Percentiles rank a stretch among this genome's conserved stretches.
These are phyloP conservation scores for Geranomyces variabilis DNA, from an alignment of 192 early-diverging fungal species.

Conservation along the genomic window DNA sequence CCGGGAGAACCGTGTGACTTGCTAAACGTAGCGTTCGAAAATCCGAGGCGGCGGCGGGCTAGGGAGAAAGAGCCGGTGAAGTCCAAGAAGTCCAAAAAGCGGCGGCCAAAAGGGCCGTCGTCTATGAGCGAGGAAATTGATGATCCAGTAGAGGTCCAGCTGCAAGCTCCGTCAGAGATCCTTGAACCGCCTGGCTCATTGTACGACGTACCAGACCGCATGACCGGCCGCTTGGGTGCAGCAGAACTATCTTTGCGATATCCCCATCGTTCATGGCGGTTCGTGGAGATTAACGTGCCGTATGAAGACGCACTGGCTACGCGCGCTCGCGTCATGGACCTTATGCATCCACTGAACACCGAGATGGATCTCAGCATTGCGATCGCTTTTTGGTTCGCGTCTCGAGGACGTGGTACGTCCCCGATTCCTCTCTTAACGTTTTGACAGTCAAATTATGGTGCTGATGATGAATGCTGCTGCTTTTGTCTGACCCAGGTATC, in stretches of 20 bases:
- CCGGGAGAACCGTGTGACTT: conserved; percentile 80
- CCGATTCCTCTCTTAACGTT: background rate
- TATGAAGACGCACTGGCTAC: conserved; percentile 66
- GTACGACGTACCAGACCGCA: conserved; percentile 83
- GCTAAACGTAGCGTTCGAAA: conserved; percentile 95
- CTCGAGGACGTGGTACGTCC: conserved; percentile 68
- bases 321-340: conserved; percentile 62
- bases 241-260: conserved; percentile 60
- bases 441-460: too few species aligned
- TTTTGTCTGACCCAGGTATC: too few species aligned
- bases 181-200: conserved; percentile 3
- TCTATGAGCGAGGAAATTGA: too few species aligned
- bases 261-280: conserved; percentile 80
- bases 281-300: conserved; percentile 87
- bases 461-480: too few species aligned
- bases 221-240: conserved; percentile 66
- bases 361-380: conserved; percentile 98
- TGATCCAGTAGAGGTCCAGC: too few species aligned
- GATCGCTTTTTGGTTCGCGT: conserved; percentile 95
- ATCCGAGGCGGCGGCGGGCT: conserved; percentile 65
- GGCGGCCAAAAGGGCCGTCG: too few species aligned
- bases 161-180: too few species aligned
- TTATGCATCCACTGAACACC: conserved; percentile 81
- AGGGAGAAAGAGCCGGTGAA: background rate
- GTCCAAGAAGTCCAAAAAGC: background rate